These are phyloP conservation scores for Elaeis guineensis DNA, from an alignment of 176 grass and related monocot species.

Conservation along the genomic window DNA sequence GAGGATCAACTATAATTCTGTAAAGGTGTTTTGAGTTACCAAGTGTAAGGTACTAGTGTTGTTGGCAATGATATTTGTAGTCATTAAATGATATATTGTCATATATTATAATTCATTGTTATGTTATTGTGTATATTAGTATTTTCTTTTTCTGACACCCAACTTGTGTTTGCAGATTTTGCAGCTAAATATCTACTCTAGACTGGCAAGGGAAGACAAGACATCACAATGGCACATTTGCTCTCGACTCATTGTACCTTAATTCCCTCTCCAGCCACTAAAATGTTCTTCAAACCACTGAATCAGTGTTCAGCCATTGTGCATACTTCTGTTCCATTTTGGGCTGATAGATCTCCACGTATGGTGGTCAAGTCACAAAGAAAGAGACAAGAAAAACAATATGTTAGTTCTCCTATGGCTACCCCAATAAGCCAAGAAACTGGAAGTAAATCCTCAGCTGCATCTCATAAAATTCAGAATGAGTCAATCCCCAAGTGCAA, in stretches of 20 bases:
- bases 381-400: conserved; percentile 27
- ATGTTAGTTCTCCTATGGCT: conserved; percentile 32
- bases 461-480: conserved; percentile 25
- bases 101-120: too few species aligned
- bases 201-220: neutral
- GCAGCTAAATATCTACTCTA: neutral
- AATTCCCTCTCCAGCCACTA: conserved; percentile 24
- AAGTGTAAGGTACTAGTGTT: too few species aligned
- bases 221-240: conserved; percentile 50
- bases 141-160: too few species aligned
- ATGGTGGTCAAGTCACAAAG: conserved; percentile 18
- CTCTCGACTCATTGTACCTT: conserved; percentile 30
- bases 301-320: neutral
- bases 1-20: too few species aligned
- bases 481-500: conserved; percentile 49
- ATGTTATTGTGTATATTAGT: too few species aligned
- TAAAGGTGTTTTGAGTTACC: too few species aligned
- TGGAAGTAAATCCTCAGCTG: conserved; percentile 38
- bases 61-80: too few species aligned
- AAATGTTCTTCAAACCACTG: conserved; percentile 16
- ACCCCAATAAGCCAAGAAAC: conserved; percentile 36
- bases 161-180: conserved; percentile 6
- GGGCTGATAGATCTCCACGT: conserved; percentile 27
- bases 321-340: conserved; percentile 27
- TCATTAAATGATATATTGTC: too few species aligned